These are phyloP conservation scores for Rosa persica DNA, from an alignment of 306 rosid species.

Conservation along the genomic window DNA sequence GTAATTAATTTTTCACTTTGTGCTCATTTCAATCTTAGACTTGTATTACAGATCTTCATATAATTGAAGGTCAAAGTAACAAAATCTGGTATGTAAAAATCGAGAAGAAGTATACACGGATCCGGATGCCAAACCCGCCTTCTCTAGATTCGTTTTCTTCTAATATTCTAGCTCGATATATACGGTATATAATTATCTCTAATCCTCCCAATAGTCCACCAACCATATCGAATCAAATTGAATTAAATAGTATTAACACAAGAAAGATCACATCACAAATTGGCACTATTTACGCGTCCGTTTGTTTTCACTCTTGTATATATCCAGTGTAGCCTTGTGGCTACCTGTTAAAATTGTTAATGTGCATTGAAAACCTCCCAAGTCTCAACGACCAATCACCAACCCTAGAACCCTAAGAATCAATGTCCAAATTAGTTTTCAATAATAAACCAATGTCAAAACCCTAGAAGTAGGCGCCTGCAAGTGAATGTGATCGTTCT, in stretches of 20 bases:
- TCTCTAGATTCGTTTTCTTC: background rate
- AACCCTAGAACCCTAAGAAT: constrained; percentile 30
- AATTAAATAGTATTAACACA: constrained; percentile 18
- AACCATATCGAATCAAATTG: constrained; percentile 43
- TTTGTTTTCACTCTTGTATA: constrained; percentile 43
- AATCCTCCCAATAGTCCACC: constrained; percentile 41
- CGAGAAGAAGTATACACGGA: background rate
- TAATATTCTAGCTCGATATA: background rate
- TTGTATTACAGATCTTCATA: background rate
- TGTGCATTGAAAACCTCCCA: background rate
- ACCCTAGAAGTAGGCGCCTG: constrained; percentile 16
- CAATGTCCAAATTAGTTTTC: background rate
- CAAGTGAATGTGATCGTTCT: background rate
- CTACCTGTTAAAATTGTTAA: constrained; percentile 4
- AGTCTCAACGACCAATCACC: constrained; percentile 18
- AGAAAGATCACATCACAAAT: constrained; percentile 30
- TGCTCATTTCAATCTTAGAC: background rate
- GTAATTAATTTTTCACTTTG: background rate
- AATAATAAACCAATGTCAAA: constrained; percentile 11
- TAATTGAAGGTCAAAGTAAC: background rate
- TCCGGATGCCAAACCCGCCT: background rate
- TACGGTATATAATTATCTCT: background rate
- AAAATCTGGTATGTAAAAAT: background rate
- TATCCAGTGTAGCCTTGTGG: constrained; percentile 12
- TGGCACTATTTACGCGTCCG: constrained; percentile 40